Base-by-base conservation (phyloP, 345 rosid species). In the Gossypium ekmanianum region DNA sequence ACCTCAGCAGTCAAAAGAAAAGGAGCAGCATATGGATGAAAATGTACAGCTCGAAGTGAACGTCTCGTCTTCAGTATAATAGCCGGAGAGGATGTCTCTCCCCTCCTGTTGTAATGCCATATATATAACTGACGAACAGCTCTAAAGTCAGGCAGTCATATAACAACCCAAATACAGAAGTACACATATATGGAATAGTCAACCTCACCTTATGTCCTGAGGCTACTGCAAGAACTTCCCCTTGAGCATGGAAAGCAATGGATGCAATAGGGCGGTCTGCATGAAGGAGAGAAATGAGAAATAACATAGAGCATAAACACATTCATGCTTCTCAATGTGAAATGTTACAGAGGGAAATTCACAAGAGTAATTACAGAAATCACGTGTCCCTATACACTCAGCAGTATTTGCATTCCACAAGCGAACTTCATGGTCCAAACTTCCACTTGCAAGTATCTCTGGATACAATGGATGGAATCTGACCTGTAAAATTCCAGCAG, bases 1-100 rank as follows among this genome's bases (percentile, higher is more conserved):
- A 91, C 96, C 93, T 91, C 93, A 58, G 92, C 91, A 7, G 90
- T 91, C 74, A 91, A 78, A n/a, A 91, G 91, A 78, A 88, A 86
- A 14, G 95, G 95, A 77, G 90, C 88, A 11, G 81, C 91, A 59
- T 83, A 87, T 13, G 93, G 93, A 76, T 91, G 95, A 85, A 88
- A 91, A 79, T 91, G 93, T 74, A 88, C 95, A 44, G 93, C 95
- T 48, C 91, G 84, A 74, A 91, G 88, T 55, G 93, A 91, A 47
- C 95, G 90, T 41, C 84, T 81, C 45, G 95, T 88, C 85, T 72
- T 91, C 79, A 91, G 79, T 68, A 91, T 84, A 58, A 89, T 79
- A 58, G 77, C 48, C 17, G 95, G 95, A 26, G 89, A 84, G n/a
- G 89, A 80, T 27, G 88, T 77, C 77, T 90, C 94, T 43, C 89